Percentiles rank a stretch among this genome's conserved stretches.
Evolutionary conservation across 805 yeast genomes (phyloP).

Genomic region (Yamadazyma kitorensis): DNA sequence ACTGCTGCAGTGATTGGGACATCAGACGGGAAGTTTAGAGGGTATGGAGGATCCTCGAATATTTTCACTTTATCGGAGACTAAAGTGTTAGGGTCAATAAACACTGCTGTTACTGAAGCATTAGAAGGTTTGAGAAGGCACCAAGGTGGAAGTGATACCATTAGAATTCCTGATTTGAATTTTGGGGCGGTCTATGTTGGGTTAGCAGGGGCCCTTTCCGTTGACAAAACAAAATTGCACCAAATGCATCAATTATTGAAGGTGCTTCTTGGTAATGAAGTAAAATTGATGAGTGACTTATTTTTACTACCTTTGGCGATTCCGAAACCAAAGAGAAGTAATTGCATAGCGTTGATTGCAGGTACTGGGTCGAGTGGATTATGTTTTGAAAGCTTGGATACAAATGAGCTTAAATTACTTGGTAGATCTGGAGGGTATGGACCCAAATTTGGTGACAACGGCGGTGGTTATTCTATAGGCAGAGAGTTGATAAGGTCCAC

Average conservation of each 20-base stretch:
- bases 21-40: not conserved
- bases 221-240: not conserved
- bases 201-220: constrained; percentile 2
- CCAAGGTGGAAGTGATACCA: not conserved
- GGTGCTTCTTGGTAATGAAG: not conserved
- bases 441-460: constrained; percentile 3
- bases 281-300: constrained; percentile 2
- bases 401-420: not conserved
- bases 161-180: not conserved
- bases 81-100: not conserved
- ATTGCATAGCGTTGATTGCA: constrained; percentile 1
- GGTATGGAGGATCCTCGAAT: constrained; percentile 2
- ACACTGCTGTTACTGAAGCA: not conserved
- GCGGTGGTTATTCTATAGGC: constrained; percentile 3
- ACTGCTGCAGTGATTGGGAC: not conserved
- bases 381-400: not conserved
- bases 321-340: not conserved
- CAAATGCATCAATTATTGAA: not conserved
- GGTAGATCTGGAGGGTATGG: constrained; percentile 5
- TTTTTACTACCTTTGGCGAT: constrained; percentile 1
- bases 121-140: not conserved
- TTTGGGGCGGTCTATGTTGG: constrained; percentile 1
- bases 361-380: constrained; percentile 3
- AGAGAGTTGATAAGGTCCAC: constrained; percentile 1
- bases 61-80: not conserved